Evolutionary conservation across 2,329 filamentous ascomycete genomes (phyloP).

Genomic region (Calonectria fujianensis): DNA sequence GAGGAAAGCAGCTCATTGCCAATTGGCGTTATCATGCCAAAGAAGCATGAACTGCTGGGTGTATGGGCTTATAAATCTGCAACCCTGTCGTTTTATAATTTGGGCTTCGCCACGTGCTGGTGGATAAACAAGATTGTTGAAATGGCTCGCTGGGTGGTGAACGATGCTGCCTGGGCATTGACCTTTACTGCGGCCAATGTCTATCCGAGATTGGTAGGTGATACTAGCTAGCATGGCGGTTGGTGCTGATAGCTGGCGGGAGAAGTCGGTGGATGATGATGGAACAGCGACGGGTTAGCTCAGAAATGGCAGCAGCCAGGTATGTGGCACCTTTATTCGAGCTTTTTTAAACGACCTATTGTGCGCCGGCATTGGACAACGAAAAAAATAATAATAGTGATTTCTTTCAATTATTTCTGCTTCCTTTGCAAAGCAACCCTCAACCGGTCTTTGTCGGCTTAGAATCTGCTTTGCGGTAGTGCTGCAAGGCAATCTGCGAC

Average conservation of each 20-base stretch:
- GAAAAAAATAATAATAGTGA: neutral
- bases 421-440: neutral
- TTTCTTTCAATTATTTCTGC: conserved; percentile 1
- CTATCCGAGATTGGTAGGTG: conserved; percentile 32
- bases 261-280: conserved; percentile 50
- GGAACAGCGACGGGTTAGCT: conserved; percentile 27
- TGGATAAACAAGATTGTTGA: neutral
- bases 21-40: conserved; percentile 21
- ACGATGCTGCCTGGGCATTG: conserved; percentile 1
- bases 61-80: conserved; percentile 7
- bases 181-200: neutral
- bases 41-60: neutral
- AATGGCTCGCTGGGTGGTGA: neutral
- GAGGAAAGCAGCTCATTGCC: conserved; percentile 26
- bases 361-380: neutral
- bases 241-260: conserved; percentile 45
- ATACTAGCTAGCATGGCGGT: neutral
- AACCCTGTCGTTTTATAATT: neutral
- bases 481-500: conserved; percentile 20
- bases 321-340: neutral
- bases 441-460: neutral
- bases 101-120: neutral
- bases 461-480: neutral
- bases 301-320: neutral
- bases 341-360: too few relatives aligned